Percentiles rank a stretch among this genome's conserved stretches.
phyloP scores from a whole-genome alignment of 2,329 filamentous ascomycete genomes.

The Fonsecaea erecta region DNA sequence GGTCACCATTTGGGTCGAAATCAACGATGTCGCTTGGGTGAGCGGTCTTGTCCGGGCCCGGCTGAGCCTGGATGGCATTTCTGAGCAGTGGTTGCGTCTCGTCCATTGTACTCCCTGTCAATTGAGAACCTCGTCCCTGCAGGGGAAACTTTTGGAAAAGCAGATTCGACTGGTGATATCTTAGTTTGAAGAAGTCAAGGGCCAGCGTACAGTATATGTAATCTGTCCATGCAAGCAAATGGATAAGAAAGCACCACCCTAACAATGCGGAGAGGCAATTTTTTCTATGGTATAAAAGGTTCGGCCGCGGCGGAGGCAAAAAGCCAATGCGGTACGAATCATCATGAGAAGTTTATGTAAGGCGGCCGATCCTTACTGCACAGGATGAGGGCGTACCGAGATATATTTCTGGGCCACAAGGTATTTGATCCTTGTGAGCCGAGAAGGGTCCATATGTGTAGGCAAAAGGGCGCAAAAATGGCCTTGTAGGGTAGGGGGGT shows the following conservation, averaged over 20 bases:
- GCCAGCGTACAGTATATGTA: background rate
- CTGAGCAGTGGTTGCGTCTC: conserved; percentile 29
- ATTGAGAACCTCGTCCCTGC: background rate
- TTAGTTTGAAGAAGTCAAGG: background rate
- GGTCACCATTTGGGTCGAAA: conserved; percentile 36
- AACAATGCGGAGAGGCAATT: background rate
- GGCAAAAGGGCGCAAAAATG: background rate
- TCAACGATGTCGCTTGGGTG: conserved; percentile 29
- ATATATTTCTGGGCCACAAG: background rate
- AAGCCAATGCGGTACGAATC: background rate
- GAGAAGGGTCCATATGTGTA: background rate
- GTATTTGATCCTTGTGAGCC: background rate
- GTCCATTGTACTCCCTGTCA: conserved; percentile 22
- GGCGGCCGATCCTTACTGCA: background rate
- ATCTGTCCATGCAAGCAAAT: background rate
- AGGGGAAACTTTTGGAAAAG: background rate
- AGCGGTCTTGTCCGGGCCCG: background rate
- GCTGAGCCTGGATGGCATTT: conserved; percentile 1
- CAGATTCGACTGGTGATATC: background rate
- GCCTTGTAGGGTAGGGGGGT: background rate
- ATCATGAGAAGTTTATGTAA: conserved; percentile 1
- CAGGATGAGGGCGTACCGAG: background rate
- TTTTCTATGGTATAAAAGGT: background rate
- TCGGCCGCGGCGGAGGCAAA: background rate
- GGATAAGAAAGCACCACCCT: background rate